Evolutionary conservation across 139 green algal species (phyloP).

Genomic region (Coccomyxa sp.): DNA sequence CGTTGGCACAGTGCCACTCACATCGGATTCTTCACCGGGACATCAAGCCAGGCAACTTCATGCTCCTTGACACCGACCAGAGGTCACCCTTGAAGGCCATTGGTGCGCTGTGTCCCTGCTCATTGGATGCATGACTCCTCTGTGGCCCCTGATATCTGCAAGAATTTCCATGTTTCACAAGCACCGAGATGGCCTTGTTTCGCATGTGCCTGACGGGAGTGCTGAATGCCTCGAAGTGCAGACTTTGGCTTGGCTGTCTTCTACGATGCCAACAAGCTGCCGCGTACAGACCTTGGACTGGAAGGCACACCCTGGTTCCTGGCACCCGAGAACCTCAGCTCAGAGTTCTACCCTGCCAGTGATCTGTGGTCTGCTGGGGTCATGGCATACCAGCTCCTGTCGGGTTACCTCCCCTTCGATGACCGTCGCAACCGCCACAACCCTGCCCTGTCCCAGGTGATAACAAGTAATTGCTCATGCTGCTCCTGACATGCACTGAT

Average conservation of each 20-base stretch:
- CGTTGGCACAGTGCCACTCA: slow-evolving; percentile 65
- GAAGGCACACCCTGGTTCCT: slow-evolving; percentile 91
- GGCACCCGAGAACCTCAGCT: slow-evolving; percentile 73
- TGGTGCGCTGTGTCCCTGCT: slow-evolving; percentile 27
- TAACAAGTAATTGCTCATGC: too few species aligned
- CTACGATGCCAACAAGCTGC: slow-evolving; percentile 65
- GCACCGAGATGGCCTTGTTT: not conserved
- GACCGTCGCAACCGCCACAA: slow-evolving; percentile 59
- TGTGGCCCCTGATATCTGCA: not conserved
- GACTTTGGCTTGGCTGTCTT: slow-evolving; percentile 90
- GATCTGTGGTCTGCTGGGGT: slow-evolving; percentile 87
- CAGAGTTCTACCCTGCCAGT: slow-evolving; percentile 57
- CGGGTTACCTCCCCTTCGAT: slow-evolving; percentile 79
- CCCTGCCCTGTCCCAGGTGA: slow-evolving; percentile 69
- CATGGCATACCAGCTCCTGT: slow-evolving; percentile 87
- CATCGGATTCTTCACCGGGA: slow-evolving; percentile 79
- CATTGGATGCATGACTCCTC: not conserved
- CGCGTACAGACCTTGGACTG: slow-evolving; percentile 73
- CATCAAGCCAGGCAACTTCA: slow-evolving; percentile 89
- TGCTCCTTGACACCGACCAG: slow-evolving; percentile 67
- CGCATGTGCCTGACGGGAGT: not conserved
- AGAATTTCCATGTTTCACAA: not conserved
- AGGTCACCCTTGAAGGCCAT: slow-evolving; percentile 82
- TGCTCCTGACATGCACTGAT: too few species aligned
- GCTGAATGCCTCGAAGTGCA: slow-evolving; percentile 11